Conservation (phyloP, 108 stramenopile genomes). For the Fistulifera pelliculosa region DNA sequence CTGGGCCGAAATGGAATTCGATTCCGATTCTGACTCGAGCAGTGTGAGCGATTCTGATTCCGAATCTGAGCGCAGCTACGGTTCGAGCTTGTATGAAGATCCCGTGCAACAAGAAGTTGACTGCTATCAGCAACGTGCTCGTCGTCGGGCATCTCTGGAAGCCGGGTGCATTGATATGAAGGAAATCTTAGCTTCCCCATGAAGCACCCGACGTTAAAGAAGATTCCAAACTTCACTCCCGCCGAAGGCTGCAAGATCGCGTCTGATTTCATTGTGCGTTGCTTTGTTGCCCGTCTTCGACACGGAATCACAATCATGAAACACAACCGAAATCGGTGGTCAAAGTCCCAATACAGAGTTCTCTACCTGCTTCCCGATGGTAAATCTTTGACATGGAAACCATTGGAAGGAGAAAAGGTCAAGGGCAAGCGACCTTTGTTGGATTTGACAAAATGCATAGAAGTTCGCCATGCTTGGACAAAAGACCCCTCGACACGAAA, state of each 20-base stretch:
- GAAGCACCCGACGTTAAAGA: not conserved
- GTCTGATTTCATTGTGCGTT: conserved; percentile 55
- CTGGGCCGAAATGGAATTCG: conserved; percentile 7
- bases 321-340: conserved; percentile 52
- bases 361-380: conserved; percentile 52
- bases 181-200: not conserved
- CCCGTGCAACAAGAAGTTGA: conserved; percentile 8
- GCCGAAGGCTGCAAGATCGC: conserved; percentile 59
- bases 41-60: not conserved
- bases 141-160: conserved; percentile 8
- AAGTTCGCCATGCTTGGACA: conserved; percentile 56
- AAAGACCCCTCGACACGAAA: conserved; percentile 49
- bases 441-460: conserved; percentile 42
- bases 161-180: not conserved
- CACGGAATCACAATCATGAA: conserved; percentile 56
- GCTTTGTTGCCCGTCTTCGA: conserved; percentile 51
- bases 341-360: conserved; percentile 39
- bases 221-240: conserved; percentile 39
- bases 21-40: not conserved
- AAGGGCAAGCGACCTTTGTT: conserved; percentile 41
- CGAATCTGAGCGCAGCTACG: not conserved
- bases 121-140: conserved; percentile 7
- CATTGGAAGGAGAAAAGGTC: conserved; percentile 42
- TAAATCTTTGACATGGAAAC: conserved; percentile 46
- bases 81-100: conserved; percentile 9